phyloP scores from a whole-genome alignment of 176 grass and related monocot genomes.

The Triticum aestivum region DNA sequence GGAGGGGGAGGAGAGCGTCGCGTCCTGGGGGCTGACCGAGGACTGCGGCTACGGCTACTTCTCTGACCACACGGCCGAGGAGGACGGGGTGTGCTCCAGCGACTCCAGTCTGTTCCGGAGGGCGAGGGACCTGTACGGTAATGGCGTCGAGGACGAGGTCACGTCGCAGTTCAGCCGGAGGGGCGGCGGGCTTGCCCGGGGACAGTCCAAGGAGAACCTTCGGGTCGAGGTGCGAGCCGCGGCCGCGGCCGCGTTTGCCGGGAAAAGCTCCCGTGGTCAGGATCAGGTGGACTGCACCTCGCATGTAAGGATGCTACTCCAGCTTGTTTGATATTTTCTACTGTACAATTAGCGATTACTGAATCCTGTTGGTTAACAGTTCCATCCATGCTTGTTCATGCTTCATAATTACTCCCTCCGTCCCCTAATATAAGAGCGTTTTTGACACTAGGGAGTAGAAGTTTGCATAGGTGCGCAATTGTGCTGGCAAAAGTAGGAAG shows the following conservation, averaged over 20 bases:
- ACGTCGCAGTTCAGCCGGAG: slow-evolving; percentile 47
- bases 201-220: slow-evolving; percentile 82
- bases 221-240: slow-evolving; percentile 46
- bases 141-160: slow-evolving; percentile 52
- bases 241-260: neutral
- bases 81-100: slow-evolving; percentile 60
- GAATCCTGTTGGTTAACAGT: neutral
- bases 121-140: slow-evolving; percentile 13
- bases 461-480: neutral
- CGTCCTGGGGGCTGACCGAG: slow-evolving; percentile 59
- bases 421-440: no score
- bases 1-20: slow-evolving; percentile 65
- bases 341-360: neutral
- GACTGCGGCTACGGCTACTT: slow-evolving; percentile 45
- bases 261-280: slow-evolving; percentile 10
- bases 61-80: slow-evolving; percentile 57
- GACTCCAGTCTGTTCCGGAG: slow-evolving; percentile 60
- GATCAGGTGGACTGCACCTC: slow-evolving; percentile 20
- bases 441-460: neutral
- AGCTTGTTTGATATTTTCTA: neutral
- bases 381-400: neutral
- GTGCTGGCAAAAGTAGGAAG: neutral
- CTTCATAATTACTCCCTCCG: neutral
- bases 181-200: slow-evolving; percentile 43
- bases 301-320: slow-evolving; percentile 33